Base-by-base conservation (phyloP, 768 basidiomycete genomes). In the Pilatotrama ljubarskyi region DNA sequence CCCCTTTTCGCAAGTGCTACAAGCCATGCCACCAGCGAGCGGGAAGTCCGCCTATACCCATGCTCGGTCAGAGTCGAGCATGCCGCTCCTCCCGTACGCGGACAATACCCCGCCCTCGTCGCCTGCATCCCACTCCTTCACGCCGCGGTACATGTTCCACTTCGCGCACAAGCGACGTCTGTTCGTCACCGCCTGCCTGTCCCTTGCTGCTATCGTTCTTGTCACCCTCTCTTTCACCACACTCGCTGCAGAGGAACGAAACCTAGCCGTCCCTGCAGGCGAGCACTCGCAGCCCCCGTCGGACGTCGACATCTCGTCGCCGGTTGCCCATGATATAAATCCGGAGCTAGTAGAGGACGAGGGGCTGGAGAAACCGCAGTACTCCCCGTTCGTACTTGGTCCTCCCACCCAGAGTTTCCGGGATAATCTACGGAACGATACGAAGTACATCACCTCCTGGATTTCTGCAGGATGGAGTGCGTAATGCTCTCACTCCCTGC, bases 391-490 rank as follows among this genome's bases (percentile, higher is more conserved):
- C 58, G 64, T 75, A 14, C 58, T 67, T 9, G 88, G 87, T 0
- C 73, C 77, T 2, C 85, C 88, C 10, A 87, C 85, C 2, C 58
- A 70, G 51, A 76, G 74, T 38, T 88, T 88, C 72, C 76, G 84
- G 77, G 88, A 88, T 63, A 90, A 89, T 64, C 73, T 91, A 36
- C 80, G 78, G 15, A 72, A 80, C 18, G 82, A 87, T 56, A 74
- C 75, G 4, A 78, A 85, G 62, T 91, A 90, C 63, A 82, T 91
- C 59, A 85, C 87, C 1, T 86, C 86, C 14, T 91, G 87, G 87
- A 76, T 84, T 40, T 84, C 84, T 37, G 87, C 88, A n/a, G 89
- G 89, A 40, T 91, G 88, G 88, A 89, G 74, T 75, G 26, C 52
- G 74, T 69, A 18, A 25, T n/a, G 37, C 32, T 52, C 20, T 29